Evolutionary conservation across 2,329 filamentous ascomycete species (phyloP).

Genomic region (Sporothrix pseudoabietina): DNA sequence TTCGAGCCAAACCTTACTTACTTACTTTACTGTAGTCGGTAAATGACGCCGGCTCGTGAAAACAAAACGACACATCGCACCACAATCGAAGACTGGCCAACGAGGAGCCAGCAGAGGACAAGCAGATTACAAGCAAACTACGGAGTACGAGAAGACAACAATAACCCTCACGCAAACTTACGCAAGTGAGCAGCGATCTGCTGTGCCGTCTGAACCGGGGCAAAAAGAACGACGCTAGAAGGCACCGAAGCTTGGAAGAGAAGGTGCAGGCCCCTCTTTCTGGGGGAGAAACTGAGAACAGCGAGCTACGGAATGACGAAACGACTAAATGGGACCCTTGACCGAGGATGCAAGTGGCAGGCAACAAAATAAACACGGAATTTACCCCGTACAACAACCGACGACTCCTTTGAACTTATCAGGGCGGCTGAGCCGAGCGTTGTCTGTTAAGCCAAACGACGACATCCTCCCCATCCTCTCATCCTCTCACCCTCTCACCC

Average conservation of each 20-base stretch:
- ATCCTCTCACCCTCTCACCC: not conserved
- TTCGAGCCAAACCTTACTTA: slow-evolving; percentile 15
- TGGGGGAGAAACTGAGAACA: not conserved
- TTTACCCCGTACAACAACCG: not conserved
- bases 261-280: slow-evolving; percentile 4
- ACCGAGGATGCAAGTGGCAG: slow-evolving; percentile 20
- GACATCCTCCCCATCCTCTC: not conserved
- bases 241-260: slow-evolving; percentile 14
- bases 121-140: not conserved
- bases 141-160: not conserved
- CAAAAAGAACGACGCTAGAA: slow-evolving; percentile 19
- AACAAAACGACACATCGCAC: slow-evolving; percentile 18
- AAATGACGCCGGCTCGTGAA: slow-evolving; percentile 19
- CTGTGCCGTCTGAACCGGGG: slow-evolving; percentile 2
- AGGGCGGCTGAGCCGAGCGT: not conserved
- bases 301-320: not conserved
- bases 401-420: not conserved
- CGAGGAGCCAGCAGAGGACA: not conserved
- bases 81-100: not conserved
- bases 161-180: not conserved
- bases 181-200: not conserved
- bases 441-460: not conserved
- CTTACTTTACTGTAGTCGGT: not conserved
- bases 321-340: not conserved
- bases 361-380: not conserved